Evolutionary conservation across 345 rosid species (phyloP), one percentile per base, ranked within the genome.

Genomic region (Hibiscus tridactylites): DNA sequence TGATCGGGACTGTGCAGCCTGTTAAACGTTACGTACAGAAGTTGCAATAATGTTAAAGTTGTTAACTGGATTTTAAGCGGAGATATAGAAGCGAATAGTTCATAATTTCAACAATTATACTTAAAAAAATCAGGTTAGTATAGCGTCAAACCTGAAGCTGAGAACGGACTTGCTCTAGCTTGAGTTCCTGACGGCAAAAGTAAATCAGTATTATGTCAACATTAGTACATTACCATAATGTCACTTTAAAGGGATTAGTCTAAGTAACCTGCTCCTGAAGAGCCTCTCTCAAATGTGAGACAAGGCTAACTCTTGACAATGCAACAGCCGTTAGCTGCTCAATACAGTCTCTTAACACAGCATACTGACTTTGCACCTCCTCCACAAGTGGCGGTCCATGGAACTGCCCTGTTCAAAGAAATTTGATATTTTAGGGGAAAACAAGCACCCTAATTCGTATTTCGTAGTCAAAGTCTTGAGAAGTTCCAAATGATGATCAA

Each of bases 221-320:
- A 65, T 21, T 21, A 21, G 24, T 21, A 21, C 24, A 21, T 68
- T 61, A 60, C 9, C 35, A 16, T 16, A 58, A 65, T 61, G 39
- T 11, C 12, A 65, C 12, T 64, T 29, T 21, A 73, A 62, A 64
- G 26, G 58, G 47, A 66, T 35, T 21, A 73, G 68, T 75, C 70
- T 35, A 71, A 63, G 70, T 17, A 77, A 94, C 98, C 97, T 94
- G 93, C 77, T 91, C 98, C 65, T 85, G 92, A 64, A 95, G 85
- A 77, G 91, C 94, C 59, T 92, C 97, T 77, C 85, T 89, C 72
- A 95, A 81, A 69, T 76, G 78, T 75, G 87, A 79, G 74, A 92
- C 85, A 11, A 95, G 98, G 79, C 77, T 86, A 67, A 79, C 83
- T 85, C 90, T 85, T 28, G 89, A 80, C 70, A 90, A 83, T 81